phyloP scores from a whole-genome alignment of 2,329 filamentous ascomycete species.

The Alternaria ethzedia region DNA sequence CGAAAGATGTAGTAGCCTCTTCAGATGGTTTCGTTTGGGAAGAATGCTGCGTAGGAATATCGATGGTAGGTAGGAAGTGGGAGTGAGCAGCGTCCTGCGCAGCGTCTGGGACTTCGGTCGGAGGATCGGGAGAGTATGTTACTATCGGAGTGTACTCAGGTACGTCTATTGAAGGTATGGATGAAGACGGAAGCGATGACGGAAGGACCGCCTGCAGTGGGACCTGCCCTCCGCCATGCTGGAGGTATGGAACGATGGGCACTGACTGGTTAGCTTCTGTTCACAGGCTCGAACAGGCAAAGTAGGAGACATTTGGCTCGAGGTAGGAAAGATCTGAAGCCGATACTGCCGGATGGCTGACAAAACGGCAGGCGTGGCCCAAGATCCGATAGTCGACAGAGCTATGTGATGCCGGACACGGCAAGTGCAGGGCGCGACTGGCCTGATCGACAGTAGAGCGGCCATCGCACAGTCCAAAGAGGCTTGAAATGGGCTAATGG shows the following conservation, averaged over 20 bases:
- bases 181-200: conserved; percentile 28
- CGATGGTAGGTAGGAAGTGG: conserved; percentile 31
- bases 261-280: conserved; percentile 40
- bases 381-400: conserved; percentile 10
- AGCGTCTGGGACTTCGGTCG: conserved; percentile 19
- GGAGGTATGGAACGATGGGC: conserved; percentile 44
- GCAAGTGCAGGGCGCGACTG: conserved; percentile 22
- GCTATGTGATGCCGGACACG: conserved; percentile 1
- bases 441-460: not conserved
- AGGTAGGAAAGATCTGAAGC: conserved; percentile 15
- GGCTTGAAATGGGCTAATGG: conserved; percentile 18
- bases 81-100: conserved; percentile 38
- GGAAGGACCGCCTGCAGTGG: conserved; percentile 39
- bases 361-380: conserved; percentile 1
- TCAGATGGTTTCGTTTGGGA: conserved; percentile 29
- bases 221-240: conserved; percentile 45
- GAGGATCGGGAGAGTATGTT: conserved; percentile 22
- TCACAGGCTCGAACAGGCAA: conserved; percentile 17
- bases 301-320: conserved; percentile 4
- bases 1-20: conserved; percentile 23
- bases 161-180: conserved; percentile 30
- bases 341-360: conserved; percentile 31
- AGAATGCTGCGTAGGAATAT: conserved; percentile 34
- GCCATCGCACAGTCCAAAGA: not conserved
- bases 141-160: conserved; percentile 34